Conservation (phyloP, 2,329 filamentous ascomycete genomes). For the Pseudogymnoascus sp. region DNA sequence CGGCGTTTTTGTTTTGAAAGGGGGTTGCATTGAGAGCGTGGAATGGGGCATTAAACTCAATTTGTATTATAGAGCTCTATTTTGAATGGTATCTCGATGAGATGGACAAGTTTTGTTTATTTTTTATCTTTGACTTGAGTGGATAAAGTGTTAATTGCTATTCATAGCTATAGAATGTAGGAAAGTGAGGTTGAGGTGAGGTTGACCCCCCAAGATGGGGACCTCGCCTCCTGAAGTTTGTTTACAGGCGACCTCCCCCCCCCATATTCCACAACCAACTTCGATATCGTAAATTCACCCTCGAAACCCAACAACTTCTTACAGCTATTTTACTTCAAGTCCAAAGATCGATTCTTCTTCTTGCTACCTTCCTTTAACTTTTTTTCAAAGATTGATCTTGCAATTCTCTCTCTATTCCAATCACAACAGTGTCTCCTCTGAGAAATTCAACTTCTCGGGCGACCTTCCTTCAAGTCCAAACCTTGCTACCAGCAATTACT, state of each 20-base stretch:
- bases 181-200: neutral
- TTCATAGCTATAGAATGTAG: neutral
- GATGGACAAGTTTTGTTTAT: neutral
- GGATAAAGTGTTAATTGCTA: neutral
- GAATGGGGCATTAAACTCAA: neutral
- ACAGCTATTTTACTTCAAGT: neutral
- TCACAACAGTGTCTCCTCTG: neutral
- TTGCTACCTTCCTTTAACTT: neutral
- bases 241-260: neutral
- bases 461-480: neutral
- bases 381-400: neutral
- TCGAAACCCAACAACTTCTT: neutral
- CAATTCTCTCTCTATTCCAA: neutral
- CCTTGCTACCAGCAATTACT: neutral
- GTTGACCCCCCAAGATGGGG: neutral
- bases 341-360: neutral
- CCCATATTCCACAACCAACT: neutral
- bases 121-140: neutral
- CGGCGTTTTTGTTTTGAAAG: neutral
- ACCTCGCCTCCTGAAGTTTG: neutral
- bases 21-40: neutral
- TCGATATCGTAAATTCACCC: neutral
- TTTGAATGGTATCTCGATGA: neutral
- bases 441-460: neutral
- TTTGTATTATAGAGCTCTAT: conserved; percentile 1